A percentile compares a stretch with the other conserved stretches of the same genome.
These are phyloP conservation scores for Hyphochytrium catenoides DNA, from an alignment of 352 stramenopile genomes.

Conservation along the genomic window DNA sequence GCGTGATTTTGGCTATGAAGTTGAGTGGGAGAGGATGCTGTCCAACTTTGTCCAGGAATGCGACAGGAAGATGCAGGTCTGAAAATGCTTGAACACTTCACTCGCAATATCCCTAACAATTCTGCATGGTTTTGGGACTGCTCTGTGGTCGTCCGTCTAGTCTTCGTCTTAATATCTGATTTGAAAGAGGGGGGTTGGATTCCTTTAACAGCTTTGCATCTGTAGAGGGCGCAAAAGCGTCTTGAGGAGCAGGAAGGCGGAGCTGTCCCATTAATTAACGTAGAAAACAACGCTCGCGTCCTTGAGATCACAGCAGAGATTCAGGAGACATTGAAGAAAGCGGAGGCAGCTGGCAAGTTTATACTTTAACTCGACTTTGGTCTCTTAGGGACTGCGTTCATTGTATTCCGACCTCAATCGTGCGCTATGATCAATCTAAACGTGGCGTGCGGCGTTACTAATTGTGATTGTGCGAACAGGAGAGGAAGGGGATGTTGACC, in stretches of 20 bases:
- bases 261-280: slow-evolving; percentile 18
- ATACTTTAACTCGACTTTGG: too few relatives aligned
- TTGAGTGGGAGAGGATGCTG: slow-evolving; percentile 32
- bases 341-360: slow-evolving; percentile 20
- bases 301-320: slow-evolving; percentile 41
- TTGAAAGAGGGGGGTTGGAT: too few relatives aligned
- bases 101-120: not conserved
- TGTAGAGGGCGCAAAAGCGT: slow-evolving; percentile 29
- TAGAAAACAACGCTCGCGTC: slow-evolving; percentile 30
- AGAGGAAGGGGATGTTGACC: slow-evolving; percentile 25
- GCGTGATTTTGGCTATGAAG: slow-evolving; percentile 37
- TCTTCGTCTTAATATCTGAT: slow-evolving; percentile 10
- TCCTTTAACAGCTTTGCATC: too few relatives aligned
- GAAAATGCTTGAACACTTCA: not conserved
- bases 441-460: too few relatives aligned
- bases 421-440: too few relatives aligned
- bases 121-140: too few relatives aligned
- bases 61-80: slow-evolving; percentile 5
- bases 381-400: too few relatives aligned
- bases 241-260: slow-evolving; percentile 30
- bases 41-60: slow-evolving; percentile 22
- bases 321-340: slow-evolving; percentile 25
- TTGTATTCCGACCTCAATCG: too few relatives aligned
- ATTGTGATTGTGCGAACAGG: slow-evolving; percentile 9
- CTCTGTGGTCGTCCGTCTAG: not conserved